These are phyloP conservation scores for Backusella morwellensis DNA, from an alignment of 192 early-diverging fungal genomes.

Conservation along the genomic window DNA sequence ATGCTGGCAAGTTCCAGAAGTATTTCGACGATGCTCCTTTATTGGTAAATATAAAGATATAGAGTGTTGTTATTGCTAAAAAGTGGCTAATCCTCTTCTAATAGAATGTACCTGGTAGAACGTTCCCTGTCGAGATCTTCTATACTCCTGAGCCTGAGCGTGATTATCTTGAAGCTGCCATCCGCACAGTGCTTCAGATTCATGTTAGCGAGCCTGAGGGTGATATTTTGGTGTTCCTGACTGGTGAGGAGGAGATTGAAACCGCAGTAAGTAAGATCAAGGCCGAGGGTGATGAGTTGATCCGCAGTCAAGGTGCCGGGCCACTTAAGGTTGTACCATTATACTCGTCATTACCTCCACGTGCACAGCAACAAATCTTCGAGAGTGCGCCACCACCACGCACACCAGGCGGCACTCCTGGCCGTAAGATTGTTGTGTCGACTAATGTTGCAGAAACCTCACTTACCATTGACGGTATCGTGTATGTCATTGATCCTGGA, in stretches of 20 bases:
- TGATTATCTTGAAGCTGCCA: slow-evolving; percentile 96
- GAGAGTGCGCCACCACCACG: slow-evolving; percentile 83
- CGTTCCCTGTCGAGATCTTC: slow-evolving; percentile 97
- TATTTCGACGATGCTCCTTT: slow-evolving; percentile 97
- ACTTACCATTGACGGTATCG: slow-evolving; percentile 98
- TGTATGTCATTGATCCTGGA: slow-evolving; percentile 98
- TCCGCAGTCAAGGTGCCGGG: slow-evolving; percentile 61
- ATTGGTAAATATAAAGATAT: slow-evolving; percentile 48
- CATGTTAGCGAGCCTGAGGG: slow-evolving; percentile 93
- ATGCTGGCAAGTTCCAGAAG: slow-evolving; percentile 98
- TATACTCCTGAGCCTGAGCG: slow-evolving; percentile 97
- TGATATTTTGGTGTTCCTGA: slow-evolving; percentile 95
- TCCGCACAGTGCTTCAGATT: slow-evolving; percentile 93
- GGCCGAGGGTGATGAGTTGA: slow-evolving; percentile 70
- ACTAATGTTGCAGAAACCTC: slow-evolving; percentile 99
- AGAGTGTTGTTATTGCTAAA: background rate
- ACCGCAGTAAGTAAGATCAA: slow-evolving; percentile 88
- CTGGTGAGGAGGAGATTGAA: slow-evolving; percentile 99
- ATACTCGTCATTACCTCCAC: slow-evolving; percentile 91
- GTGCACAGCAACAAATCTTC: slow-evolving; percentile 92
- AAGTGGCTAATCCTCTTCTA: background rate
- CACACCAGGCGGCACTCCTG: slow-evolving; percentile 74
- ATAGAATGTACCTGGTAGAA: slow-evolving; percentile 89
- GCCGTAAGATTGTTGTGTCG: slow-evolving; percentile 95
- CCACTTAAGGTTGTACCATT: slow-evolving; percentile 84